These are phyloP conservation scores for Cyberlindnera xylosilytica DNA, from an alignment of 805 yeast genomes.

Conservation along the genomic window DNA sequence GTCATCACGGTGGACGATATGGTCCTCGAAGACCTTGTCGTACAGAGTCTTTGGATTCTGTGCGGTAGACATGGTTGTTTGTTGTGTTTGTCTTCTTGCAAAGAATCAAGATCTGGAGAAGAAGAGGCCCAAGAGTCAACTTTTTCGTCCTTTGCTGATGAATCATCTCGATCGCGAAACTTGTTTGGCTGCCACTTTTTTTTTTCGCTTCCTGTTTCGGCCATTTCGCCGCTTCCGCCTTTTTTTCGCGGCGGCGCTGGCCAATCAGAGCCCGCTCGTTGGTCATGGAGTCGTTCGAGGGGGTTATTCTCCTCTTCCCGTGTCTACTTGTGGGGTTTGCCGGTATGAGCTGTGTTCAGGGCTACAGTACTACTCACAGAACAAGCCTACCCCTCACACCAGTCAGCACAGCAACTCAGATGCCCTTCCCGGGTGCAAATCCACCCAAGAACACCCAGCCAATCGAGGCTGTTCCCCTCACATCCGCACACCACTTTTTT, in stretches of 20 bases:
- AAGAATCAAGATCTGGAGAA: neutral
- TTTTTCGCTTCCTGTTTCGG: constrained; percentile 2
- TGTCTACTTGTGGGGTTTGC: too few species aligned
- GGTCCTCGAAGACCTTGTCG: constrained; percentile 95
- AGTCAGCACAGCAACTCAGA: too few species aligned
- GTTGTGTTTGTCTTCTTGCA: neutral
- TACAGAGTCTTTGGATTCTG: constrained; percentile 58
- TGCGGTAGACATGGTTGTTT: constrained; percentile 8
- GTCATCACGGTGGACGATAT: constrained; percentile 85
- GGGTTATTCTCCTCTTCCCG: too few species aligned
- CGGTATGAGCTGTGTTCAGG: too few species aligned
- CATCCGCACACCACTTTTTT: too few species aligned
- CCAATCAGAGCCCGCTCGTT: constrained; percentile 19
- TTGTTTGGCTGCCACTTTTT: neutral
- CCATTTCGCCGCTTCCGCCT: neutral
- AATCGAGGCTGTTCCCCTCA: too few species aligned
- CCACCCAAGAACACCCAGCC: too few species aligned
- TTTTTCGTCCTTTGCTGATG: neutral
- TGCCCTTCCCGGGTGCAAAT: too few species aligned
- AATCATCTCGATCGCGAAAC: constrained; percentile 1
- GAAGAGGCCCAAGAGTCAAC: neutral
- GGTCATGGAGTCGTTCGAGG: constrained; percentile 1
- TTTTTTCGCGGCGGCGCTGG: neutral
- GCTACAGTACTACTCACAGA: too few species aligned
- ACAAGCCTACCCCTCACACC: too few species aligned